Conservation (phyloP, 2,329 filamentous ascomycete genomes). For the Pseudomassariella vexata region DNA sequence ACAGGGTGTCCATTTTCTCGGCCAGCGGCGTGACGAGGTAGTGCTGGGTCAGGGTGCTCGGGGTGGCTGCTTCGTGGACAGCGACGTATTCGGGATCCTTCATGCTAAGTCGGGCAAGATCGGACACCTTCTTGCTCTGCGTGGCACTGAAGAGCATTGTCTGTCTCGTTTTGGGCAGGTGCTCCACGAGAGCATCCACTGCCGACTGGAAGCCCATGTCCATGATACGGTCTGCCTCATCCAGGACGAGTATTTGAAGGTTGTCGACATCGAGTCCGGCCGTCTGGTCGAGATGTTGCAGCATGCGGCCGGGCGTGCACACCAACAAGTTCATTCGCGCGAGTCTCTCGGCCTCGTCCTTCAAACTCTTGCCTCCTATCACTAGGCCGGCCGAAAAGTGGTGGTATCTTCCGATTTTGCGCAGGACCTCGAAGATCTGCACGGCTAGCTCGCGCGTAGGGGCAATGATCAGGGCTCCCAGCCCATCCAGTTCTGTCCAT, state of each 20-base stretch:
- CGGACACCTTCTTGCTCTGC: slow-evolving; percentile 89
- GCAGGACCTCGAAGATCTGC: slow-evolving; percentile 91
- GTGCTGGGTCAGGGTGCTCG: slow-evolving; percentile 78
- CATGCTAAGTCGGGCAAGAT: slow-evolving; percentile 81
- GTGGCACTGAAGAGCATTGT: slow-evolving; percentile 95
- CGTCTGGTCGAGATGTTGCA: slow-evolving; percentile 94
- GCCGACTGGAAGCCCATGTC: slow-evolving; percentile 94
- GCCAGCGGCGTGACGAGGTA: slow-evolving; percentile 81
- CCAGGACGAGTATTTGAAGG: slow-evolving; percentile 85
- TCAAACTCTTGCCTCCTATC: slow-evolving; percentile 86
- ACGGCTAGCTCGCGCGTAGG: slow-evolving; percentile 93
- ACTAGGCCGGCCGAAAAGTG: slow-evolving; percentile 87
- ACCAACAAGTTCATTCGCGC: slow-evolving; percentile 95
- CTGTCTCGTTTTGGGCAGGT: slow-evolving; percentile 78
- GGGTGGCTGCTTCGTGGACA: slow-evolving; percentile 86
- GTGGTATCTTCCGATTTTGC: slow-evolving; percentile 85
- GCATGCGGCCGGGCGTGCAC: slow-evolving; percentile 88
- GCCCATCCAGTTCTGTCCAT: slow-evolving; percentile 86
- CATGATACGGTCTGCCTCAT: slow-evolving; percentile 94
- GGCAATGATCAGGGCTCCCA: slow-evolving; percentile 88
- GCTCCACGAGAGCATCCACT: slow-evolving; percentile 88
- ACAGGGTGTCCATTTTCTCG: slow-evolving; percentile 87
- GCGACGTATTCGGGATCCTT: slow-evolving; percentile 92
- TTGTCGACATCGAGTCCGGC: slow-evolving; percentile 85
- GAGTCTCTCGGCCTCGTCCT: slow-evolving; percentile 79